Conservation (phyloP, 176 grass and related monocot genomes). For the Luzula sylvatica region DNA sequence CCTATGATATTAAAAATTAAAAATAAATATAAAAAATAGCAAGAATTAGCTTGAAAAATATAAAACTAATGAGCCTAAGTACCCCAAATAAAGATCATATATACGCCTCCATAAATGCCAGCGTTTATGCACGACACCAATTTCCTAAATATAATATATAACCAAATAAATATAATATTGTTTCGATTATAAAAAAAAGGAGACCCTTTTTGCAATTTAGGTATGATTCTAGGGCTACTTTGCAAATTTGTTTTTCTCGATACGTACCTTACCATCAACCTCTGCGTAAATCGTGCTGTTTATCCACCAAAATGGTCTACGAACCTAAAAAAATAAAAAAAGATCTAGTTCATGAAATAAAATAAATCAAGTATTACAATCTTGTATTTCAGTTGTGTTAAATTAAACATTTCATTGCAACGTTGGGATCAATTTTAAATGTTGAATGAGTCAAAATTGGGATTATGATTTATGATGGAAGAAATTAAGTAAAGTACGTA, state of each 20-base stretch:
- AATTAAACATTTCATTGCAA: neutral
- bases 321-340: conserved; percentile 53
- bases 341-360: conserved; percentile 16
- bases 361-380: neutral
- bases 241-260: no score
- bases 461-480: neutral
- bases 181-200: no score
- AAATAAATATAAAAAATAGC: conserved; percentile 15
- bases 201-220: no score
- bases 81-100: conserved; percentile 99
- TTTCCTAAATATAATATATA: conserved; percentile 43
- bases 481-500: neutral
- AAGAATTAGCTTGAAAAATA: conserved; percentile 11
- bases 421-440: neutral
- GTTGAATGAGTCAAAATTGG: neutral
- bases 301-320: conserved; percentile 90
- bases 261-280: conserved; percentile 91
- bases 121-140: conserved; percentile 89
- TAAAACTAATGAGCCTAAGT: conserved; percentile 21
- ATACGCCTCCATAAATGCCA: conserved; percentile 98
- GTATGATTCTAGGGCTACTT: no score
- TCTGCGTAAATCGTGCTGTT: conserved; percentile 96
- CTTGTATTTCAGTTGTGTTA: neutral
- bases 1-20: conserved; percentile 29
- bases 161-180: conserved; percentile 15